Conservation (phyloP, 805 yeast species). For the Saccharomycopsis selenospora region DNA sequence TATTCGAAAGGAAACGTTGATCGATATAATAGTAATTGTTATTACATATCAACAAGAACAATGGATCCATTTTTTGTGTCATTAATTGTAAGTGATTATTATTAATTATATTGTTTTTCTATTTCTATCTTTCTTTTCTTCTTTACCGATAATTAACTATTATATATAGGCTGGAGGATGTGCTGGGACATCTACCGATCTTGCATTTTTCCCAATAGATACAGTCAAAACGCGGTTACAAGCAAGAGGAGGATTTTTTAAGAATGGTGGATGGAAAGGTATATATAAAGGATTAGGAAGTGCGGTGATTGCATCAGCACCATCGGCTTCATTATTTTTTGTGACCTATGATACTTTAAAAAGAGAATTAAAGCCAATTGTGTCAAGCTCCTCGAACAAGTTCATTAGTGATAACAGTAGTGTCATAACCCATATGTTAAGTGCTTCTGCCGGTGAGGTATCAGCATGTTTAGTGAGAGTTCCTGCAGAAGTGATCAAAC, state of each 20-base stretch:
- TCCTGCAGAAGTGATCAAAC: constrained; percentile 95
- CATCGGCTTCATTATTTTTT: constrained; percentile 70
- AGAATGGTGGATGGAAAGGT: constrained; percentile 89
- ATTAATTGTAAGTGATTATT: constrained; percentile 12
- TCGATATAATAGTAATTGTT: too few species aligned
- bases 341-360: constrained; percentile 80
- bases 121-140: not conserved
- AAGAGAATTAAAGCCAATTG: constrained; percentile 33
- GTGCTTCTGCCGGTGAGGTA: constrained; percentile 86
- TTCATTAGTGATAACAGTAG: constrained; percentile 23
- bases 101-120: not conserved
- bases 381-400: constrained; percentile 24
- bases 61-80: constrained; percentile 22
- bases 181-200: constrained; percentile 94
- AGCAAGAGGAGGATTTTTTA: constrained; percentile 90
- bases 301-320: constrained; percentile 92
- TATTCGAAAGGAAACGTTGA: too few species aligned
- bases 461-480: constrained; percentile 93
- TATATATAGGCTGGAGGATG: constrained; percentile 71
- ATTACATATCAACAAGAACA: too few species aligned
- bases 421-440: constrained; percentile 65
- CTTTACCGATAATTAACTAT: not conserved
- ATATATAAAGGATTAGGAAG: constrained; percentile 90
- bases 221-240: constrained; percentile 91
- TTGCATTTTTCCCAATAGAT: constrained; percentile 93